Base-by-base conservation (phyloP, 768 basidiomycete species). In the Filobasidium wieringae region DNA sequence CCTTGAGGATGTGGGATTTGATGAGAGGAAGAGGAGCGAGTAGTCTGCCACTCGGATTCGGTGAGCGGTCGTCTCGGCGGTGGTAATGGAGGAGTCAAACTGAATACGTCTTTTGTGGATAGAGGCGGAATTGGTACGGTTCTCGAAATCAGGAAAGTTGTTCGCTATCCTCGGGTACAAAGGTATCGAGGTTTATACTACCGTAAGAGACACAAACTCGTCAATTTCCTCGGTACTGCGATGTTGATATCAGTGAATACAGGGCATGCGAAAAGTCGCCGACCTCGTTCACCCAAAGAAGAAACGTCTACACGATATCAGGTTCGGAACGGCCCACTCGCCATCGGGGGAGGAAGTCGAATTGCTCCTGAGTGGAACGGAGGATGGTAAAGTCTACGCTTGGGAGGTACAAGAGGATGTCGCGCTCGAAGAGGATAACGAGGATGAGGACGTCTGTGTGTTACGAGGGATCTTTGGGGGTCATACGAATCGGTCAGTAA, bases 1-100 rank as follows among this genome's bases (percentile, higher is more conserved):
- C 87, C 2, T 64, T 97, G 58, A 80, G 91, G 40, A 95, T 99
- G 92, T 99, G 95, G 95, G 95, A 99, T 77, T 77, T 99, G 50
- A 92, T 96, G 88, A 78, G 92, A 43, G 93, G 93, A 0, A 85
- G 86, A 71, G 88, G 88, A 3, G 82, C 82, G 11, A 89, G 88
- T 7, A 89, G 90, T 71, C 85, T 82, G 45, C 91, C 92, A 69
- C 73, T 99, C 5, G 88, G 88, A 22, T 86, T 84, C 76, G 91
- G 91, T 88, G 59, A 55, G 79, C 70, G 14, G 4, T 1, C 58
- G 7, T 22, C 27, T 30, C 34, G 37, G 19, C 7, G 30, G 4
- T 17, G 34, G 34, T 65, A 56, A 60, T 52, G 22, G 27, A 24
- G 36, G 24, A 30, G 26, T 37, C 4, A n/a, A n/a, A n/a, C 11